Evolutionary conservation across 768 basidiomycete genomes (phyloP).

Genomic region (Rhizopogon roseolus): DNA sequence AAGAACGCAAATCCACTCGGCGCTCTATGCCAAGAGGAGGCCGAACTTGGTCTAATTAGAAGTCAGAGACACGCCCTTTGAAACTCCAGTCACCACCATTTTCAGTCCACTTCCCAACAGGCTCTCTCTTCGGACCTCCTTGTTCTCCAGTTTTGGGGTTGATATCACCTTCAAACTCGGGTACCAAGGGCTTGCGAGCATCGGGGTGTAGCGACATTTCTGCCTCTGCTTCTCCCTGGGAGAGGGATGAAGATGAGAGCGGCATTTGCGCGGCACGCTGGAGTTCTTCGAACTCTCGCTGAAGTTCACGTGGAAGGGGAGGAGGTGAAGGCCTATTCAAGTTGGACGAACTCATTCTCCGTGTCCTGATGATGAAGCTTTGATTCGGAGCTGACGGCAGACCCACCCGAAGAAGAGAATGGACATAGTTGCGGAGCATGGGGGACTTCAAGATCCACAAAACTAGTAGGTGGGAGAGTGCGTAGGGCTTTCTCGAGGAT

Average conservation of each 20-base stretch:
- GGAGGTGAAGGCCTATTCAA: constrained; percentile 67
- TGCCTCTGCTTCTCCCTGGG: constrained; percentile 29
- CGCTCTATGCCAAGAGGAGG: no score
- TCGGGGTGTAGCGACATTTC: constrained; percentile 64
- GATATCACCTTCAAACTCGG: constrained; percentile 75
- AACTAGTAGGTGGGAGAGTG: neutral
- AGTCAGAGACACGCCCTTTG: constrained; percentile 86
- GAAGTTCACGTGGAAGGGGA: constrained; percentile 67
- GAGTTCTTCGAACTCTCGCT: constrained; percentile 86
- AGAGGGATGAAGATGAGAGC: constrained; percentile 22
- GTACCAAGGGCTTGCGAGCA: constrained; percentile 48
- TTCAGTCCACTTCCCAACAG: constrained; percentile 55
- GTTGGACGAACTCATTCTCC: constrained; percentile 25
- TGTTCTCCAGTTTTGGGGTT: constrained; percentile 83
- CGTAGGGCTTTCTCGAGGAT: no score
- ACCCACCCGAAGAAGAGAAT: neutral
- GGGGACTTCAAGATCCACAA: neutral
- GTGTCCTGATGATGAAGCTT: neutral
- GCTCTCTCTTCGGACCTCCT: constrained; percentile 86
- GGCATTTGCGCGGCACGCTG: constrained; percentile 55
- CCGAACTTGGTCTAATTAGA: constrained; percentile 32
- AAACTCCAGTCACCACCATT: constrained; percentile 83
- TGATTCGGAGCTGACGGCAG: neutral
- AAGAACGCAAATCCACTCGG: no score
- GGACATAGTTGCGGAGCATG: neutral